A percentile compares a stretch with the other conserved stretches of the same genome.
These are phyloP conservation scores for Gaertneriomyces semiglobifer DNA, from an alignment of 192 early-diverging fungal genomes.

Conservation along the genomic window DNA sequence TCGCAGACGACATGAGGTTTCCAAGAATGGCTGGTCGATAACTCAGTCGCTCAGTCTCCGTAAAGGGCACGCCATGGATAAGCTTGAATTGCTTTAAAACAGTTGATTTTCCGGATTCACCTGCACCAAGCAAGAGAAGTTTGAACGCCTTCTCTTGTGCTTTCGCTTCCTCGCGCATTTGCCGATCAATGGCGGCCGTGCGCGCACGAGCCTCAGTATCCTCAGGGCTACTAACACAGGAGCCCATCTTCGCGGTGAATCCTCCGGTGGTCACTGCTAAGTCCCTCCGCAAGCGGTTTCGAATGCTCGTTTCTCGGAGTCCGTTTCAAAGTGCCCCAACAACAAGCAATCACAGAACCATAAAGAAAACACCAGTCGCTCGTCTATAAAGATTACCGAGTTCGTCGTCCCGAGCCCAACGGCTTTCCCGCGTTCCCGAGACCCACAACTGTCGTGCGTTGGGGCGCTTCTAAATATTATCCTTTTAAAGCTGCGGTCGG, in stretches of 20 bases:
- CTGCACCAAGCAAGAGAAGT: slow-evolving; percentile 43
- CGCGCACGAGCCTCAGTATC: slow-evolving; percentile 25
- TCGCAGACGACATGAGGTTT: slow-evolving; percentile 36
- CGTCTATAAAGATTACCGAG: too few species aligned
- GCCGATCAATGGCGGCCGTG: slow-evolving; percentile 33
- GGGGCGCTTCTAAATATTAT: too few species aligned
- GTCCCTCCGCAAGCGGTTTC: too few species aligned
- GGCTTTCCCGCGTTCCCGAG: too few species aligned
- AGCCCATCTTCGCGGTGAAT: slow-evolving; percentile 27
- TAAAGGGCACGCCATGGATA: slow-evolving; percentile 38
- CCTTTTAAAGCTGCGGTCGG: too few species aligned
- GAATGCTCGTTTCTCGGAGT: too few species aligned
- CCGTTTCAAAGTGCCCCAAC: too few species aligned
- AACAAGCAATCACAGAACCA: too few species aligned
- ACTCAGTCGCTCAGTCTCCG: slow-evolving; percentile 34
- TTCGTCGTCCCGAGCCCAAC: too few species aligned
- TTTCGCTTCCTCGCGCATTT: slow-evolving; percentile 27
- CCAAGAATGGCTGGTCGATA: slow-evolving; percentile 36
- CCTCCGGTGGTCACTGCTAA: too few species aligned
- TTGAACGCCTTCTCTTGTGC: slow-evolving; percentile 35
- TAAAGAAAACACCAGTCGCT: too few species aligned
- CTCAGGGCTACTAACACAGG: slow-evolving; percentile 34
- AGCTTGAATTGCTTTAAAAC: slow-evolving; percentile 46
- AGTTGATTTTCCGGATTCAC: slow-evolving; percentile 50
- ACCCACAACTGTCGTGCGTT: too few species aligned